Base-by-base conservation (phyloP, 2,329 filamentous ascomycete species). In the Trichoderma lentiforme region DNA sequence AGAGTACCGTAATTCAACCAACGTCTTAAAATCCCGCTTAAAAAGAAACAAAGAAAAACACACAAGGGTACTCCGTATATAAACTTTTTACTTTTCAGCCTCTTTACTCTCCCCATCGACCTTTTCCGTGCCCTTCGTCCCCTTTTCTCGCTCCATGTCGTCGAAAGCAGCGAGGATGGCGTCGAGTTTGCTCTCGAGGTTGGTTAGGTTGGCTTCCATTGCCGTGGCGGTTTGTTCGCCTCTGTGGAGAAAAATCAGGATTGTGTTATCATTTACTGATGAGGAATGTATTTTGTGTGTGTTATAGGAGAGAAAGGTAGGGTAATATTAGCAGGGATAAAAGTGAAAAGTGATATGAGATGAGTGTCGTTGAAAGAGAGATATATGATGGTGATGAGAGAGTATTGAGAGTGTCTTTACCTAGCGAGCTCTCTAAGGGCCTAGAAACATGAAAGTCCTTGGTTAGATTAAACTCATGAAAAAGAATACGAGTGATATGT, bases 101-200 rank as follows among this genome's bases (percentile, higher is more conserved):
- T 71, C 36, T 11, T 61, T 63, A 24, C 32, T 12, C 51, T 58
- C 69, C 69, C 61, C 6, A 58, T 26, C 8, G 39, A 6, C 36
- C 58, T 69, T 67, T 32, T 67, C 56, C 30, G 32, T 43, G 56
- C 34, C 24, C 7, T 61, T 32, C 21, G 4, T 8, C 3, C 36
- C 56, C 11, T 26, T 69, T 34, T 60, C 24, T 32, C 15, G 60
- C 53, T 43, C 66, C 32, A 18, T 74, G 76, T 32, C 18, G 71
- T 86, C 86, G 63, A 88, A 80, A 28, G 83, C 83, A 18, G 84
- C 85, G 26, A 90, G 81, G 26, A 90, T 80, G 72, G 83, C 83
- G 73, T 89, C 87, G n/a, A 90, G 83, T 77, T 85, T 88, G 76
- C 80, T 82, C 78, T 89, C 87, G 24, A 90, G 82, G 39, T 76